Evolutionary conservation across 1,284 basidiomycete genomes (phyloP).

Genomic region (Rhodofomes roseus): DNA sequence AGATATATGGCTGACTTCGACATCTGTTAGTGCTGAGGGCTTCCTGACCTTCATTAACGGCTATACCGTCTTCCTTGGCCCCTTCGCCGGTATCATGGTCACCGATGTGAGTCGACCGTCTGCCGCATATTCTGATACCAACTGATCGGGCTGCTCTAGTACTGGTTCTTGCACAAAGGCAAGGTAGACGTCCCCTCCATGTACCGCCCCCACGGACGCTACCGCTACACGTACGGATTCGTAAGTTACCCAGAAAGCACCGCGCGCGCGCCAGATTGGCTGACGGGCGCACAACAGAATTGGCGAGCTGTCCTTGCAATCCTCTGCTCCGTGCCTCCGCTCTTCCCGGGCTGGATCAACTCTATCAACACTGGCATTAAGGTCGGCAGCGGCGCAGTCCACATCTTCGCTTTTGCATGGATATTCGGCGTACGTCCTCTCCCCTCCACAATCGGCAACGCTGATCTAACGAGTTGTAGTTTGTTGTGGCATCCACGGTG

Average conservation of each 20-base stretch:
- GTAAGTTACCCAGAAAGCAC: conserved; percentile 35
- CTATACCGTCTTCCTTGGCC: conserved; percentile 71
- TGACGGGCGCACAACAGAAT: conserved; percentile 43
- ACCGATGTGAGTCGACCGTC: conserved; percentile 48
- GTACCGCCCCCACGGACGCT: conserved; percentile 65
- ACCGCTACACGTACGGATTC: conserved; percentile 60
- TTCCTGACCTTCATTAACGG: conserved; percentile 63
- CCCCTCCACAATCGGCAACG: not conserved
- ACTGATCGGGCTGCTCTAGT: conserved; percentile 33
- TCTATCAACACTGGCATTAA: conserved; percentile 57
- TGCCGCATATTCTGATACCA: not conserved
- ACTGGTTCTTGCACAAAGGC: conserved; percentile 61
- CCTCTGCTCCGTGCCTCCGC: conserved; percentile 58
- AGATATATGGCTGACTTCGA: not conserved
- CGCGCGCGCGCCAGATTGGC: not conserved
- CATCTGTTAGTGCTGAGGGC: conserved; percentile 38
- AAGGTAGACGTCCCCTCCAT: conserved; percentile 68
- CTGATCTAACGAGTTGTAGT: conserved; percentile 25
- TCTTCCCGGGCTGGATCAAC: conserved; percentile 64
- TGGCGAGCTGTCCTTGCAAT: conserved; percentile 68
- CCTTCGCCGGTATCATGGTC: conserved; percentile 71
- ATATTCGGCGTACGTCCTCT: conserved; percentile 55
- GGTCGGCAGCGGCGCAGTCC: conserved; percentile 48
- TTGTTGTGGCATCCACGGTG: conserved; percentile 37
- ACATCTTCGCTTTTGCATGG: conserved; percentile 68